A percentile compares a stretch with the other conserved stretches of the same genome.
Conservation (phyloP, 768 basidiomycete species). For the Russula sp. region DNA sequence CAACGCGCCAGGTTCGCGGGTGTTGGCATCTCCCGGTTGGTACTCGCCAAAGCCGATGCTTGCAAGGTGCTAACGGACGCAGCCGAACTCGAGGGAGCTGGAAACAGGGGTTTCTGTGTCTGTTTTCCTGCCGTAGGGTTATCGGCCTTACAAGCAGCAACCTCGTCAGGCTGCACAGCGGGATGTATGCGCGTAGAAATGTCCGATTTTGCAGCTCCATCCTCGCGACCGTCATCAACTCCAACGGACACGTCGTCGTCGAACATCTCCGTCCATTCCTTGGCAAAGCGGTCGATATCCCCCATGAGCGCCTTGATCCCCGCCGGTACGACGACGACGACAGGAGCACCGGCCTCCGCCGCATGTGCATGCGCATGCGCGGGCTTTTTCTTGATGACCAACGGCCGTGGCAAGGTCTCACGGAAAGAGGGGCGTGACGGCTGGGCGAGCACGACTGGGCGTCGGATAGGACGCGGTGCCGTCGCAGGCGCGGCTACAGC, state of each 20-base stretch:
- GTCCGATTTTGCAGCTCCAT: neutral
- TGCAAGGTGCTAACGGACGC: neutral
- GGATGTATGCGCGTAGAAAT: neutral
- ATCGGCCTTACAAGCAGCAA: neutral
- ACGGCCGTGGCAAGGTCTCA: neutral
- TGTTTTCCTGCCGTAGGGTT: neutral
- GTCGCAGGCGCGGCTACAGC: neutral
- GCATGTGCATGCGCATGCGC: neutral
- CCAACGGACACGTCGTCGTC: constrained; percentile 1
- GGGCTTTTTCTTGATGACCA: neutral
- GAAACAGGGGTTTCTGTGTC: neutral
- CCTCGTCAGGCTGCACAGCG: neutral
- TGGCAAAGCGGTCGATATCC: constrained; percentile 11
- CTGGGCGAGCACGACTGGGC: neutral
- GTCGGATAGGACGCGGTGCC: neutral
- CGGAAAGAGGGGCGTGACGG: neutral
- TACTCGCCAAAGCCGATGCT: neutral
- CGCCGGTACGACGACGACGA: neutral
- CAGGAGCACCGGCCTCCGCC: neutral
- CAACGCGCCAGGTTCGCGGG: neutral
- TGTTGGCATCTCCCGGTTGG: neutral
- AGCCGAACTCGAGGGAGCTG: neutral
- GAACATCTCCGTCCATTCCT: constrained; percentile 16
- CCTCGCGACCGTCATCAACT: neutral
- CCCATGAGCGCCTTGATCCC: constrained; percentile 10